These are phyloP conservation scores for Plectranthus barbatus DNA, from an alignment of 257 asterid genomes.

Conservation along the genomic window DNA sequence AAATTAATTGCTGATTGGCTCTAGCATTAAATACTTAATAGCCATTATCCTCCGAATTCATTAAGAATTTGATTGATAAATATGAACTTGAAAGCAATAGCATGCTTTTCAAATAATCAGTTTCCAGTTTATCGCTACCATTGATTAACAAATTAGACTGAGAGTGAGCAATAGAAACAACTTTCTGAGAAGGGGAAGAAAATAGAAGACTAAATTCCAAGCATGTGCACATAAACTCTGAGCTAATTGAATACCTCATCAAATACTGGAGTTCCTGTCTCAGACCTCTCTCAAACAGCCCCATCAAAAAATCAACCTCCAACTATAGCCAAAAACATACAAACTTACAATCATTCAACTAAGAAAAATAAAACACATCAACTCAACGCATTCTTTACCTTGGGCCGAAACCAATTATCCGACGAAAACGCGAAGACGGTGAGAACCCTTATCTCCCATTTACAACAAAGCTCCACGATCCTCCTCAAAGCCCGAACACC, in stretches of 20 bases:
- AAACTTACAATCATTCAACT: background rate
- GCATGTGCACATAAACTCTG: background rate
- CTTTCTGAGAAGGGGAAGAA: background rate
- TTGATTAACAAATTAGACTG: no score
- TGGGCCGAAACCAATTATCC: constrained; percentile 62
- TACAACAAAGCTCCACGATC: constrained; percentile 35
- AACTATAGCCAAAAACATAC: constrained; percentile 12
- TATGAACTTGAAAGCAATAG: background rate
- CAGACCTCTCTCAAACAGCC: constrained; percentile 26
- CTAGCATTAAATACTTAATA: background rate
- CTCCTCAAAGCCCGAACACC: constrained; percentile 38
- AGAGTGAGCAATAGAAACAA: background rate
- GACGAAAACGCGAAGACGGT: constrained; percentile 65
- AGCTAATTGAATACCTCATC: constrained; percentile 14
- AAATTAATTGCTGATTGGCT: no score
- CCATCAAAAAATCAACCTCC: constrained; percentile 34
- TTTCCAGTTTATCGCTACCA: background rate
- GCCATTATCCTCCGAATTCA: background rate
- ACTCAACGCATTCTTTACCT: constrained; percentile 21
- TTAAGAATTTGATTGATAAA: background rate
- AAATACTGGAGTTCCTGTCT: constrained; percentile 24
- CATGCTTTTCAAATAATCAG: background rate
- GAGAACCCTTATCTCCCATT: constrained; percentile 45
- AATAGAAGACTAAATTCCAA: background rate
- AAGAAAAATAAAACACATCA: background rate